Base-by-base conservation (phyloP, 1,139 yeast species). In the Scheffersomyces titani region DNA sequence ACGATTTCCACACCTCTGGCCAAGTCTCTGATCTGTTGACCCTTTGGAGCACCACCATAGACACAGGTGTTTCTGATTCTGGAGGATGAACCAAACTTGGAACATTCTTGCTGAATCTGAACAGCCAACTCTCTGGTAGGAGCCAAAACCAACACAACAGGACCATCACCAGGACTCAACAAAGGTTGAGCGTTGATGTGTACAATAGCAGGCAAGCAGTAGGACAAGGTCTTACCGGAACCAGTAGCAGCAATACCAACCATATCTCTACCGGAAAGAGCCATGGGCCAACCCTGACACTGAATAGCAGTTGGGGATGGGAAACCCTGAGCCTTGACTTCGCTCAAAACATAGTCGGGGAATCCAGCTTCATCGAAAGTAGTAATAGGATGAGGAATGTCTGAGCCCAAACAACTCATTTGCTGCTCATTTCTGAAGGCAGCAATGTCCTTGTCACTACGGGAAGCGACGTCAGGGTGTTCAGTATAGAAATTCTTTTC, bases 211-310 rank as follows among this genome's bases (percentile, higher is more conserved):
- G 99, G 99, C 70, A 94, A 84, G 83, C 97, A 92, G 82, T 93
- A 94, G 51, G 98, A 90, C 68, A 94, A 84, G 61, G 99, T 94
- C 83, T 94, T 94, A 83, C 99, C 99, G 57, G 98, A 92, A 78
- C 99, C 99, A 66, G 99, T 94, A 65, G 97, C 89, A 58, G 99
- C 98, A 74, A 94, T 90, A 83, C 99, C 99, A 76, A 94, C 89
- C 93, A 94, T 91, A 76, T 94, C 98, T 80, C 98, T 90, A 81
- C 99, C 99, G 69, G 94, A 88, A 62, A 93, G 83, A 71, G 99
- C 99, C 99, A 94, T 94, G 61, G 99, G 99, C 99, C 99, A 94
- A 80, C 99, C 99, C 81, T 96, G 99, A 76, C 97, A 91, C 81
- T 94, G 99, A 72, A 94, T 94, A 63, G 92, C 92, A 58, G 99